Base-by-base conservation (phyloP, 139 green algal genomes). In the Ettlia oleoabundans region DNA sequence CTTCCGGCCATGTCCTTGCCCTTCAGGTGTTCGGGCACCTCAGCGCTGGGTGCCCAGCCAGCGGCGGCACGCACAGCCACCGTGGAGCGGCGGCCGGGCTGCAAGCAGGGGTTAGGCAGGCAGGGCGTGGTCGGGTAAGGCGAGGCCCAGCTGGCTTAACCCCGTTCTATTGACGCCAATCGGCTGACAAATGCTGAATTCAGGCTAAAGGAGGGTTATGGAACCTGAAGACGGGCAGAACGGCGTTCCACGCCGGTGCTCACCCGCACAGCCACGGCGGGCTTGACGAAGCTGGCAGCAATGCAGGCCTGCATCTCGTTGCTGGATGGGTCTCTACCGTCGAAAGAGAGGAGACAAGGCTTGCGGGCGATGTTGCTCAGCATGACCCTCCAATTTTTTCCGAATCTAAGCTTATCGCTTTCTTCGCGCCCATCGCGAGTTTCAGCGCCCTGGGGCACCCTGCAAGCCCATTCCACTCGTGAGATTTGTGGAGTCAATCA, bases 21-120 rank as follows among this genome's bases (percentile, higher is more conserved):
- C 53, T 69, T 40, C 66, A 87, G 69, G 80, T 85, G 73, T 38
- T 69, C 68, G 55, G 80, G 80, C 53, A 80, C 51, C 68, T 85
- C 80, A 19, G 53, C 42, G 30, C 52, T 51, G 41, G 61, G 69
- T 8, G 71, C 53, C 80, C 80, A 85, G 26, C 70, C 65, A 58
- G 47, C 47, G 51, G 69, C 80, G 19, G 69, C 80, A 32, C 80
- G 69, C 38, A 85, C 80, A 4, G 64, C 67, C 62, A 87, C 81
- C 22, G 40, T 42, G 37, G 65, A 73, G 18, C 69, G 67, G 67
- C 78, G 78, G 64, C 53, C 78, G 78, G 72, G 78, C 78, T 68
- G 78, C 72, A 68, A 43, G 55, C 26, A 58, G 41, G 55, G 22
- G 33, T 28, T 22, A 38, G 58, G 47, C 47, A 58, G n/a, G n/a